Evolutionary conservation across 2,329 filamentous ascomycete species (phyloP).

Genomic region (Herpotrichia juniperi): DNA sequence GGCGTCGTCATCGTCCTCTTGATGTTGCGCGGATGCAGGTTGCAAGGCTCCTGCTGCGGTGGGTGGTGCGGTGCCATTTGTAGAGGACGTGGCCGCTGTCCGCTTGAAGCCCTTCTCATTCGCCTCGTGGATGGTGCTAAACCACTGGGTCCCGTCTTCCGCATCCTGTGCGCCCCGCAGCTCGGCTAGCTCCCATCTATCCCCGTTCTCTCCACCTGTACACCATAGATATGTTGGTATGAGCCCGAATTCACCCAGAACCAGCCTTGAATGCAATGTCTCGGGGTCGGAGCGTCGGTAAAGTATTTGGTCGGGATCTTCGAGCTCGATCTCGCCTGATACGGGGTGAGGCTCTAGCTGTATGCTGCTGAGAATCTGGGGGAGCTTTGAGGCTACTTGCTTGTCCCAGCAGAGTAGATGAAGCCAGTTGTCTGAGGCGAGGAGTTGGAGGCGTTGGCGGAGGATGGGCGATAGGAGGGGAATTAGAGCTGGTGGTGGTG

Average conservation of each 20-base stretch:
- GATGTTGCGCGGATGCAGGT: slow-evolving; percentile 40
- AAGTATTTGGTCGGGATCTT: slow-evolving; percentile 66
- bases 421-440: slow-evolving; percentile 73
- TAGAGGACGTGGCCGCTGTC: slow-evolving; percentile 23
- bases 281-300: slow-evolving; percentile 76
- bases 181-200: slow-evolving; percentile 76
- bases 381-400: slow-evolving; percentile 62
- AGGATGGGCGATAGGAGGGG: slow-evolving; percentile 68
- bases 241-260: slow-evolving; percentile 66
- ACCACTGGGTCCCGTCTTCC: slow-evolving; percentile 63
- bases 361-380: slow-evolving; percentile 66
- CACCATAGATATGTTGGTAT: slow-evolving; percentile 74
- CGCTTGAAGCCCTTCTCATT: slow-evolving; percentile 56
- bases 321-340: slow-evolving; percentile 79
- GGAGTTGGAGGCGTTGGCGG: slow-evolving; percentile 66
- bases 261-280: slow-evolving; percentile 72
- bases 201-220: slow-evolving; percentile 66
- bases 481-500: slow-evolving; percentile 65
- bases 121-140: slow-evolving; percentile 64
- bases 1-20: slow-evolving; percentile 74
- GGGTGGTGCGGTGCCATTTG: slow-evolving; percentile 19
- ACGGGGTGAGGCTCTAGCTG: slow-evolving; percentile 79
- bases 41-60: slow-evolving; percentile 10
- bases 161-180: slow-evolving; percentile 64
- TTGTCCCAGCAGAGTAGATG: slow-evolving; percentile 73